phyloP scores from a whole-genome alignment of 768 basidiomycete species.

The Agaricus subrufescens region DNA sequence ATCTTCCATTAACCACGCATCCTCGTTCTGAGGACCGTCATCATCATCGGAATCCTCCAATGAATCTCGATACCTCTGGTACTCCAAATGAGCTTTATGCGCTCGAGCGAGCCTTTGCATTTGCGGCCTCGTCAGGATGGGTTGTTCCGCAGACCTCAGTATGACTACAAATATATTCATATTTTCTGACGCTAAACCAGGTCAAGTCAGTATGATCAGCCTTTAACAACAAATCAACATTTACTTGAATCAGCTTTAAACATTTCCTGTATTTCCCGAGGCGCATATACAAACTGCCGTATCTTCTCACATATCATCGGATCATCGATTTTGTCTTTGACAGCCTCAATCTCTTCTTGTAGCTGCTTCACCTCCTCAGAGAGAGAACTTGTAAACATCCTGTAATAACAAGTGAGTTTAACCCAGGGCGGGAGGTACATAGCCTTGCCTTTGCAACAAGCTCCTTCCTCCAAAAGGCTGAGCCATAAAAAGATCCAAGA shows the following conservation, averaged over 20 bases:
- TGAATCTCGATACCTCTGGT: constrained; percentile 54
- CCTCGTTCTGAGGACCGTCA: constrained; percentile 89
- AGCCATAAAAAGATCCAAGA: constrained; percentile 93
- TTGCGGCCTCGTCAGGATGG: constrained; percentile 70
- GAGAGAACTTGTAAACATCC: constrained; percentile 94
- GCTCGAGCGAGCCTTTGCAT: constrained; percentile 77
- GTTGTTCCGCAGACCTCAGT: constrained; percentile 73
- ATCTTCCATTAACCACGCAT: constrained; percentile 96
- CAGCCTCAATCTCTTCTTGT: constrained; percentile 82
- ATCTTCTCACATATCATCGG: constrained; percentile 86
- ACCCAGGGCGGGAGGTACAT: neutral
- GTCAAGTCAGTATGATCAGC: no score
- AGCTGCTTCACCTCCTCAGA: constrained; percentile 84
- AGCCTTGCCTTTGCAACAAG: constrained; percentile 73
- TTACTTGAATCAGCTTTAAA: constrained; percentile 77
- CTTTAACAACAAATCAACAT: constrained; percentile 14
- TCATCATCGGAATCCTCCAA: constrained; percentile 87
- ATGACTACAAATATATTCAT: constrained; percentile 77
- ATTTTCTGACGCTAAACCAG: constrained; percentile 48
- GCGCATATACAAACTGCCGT: constrained; percentile 79
- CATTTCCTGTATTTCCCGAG: constrained; percentile 81
- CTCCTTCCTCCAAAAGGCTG: constrained; percentile 94
- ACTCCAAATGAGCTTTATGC: constrained; percentile 74
- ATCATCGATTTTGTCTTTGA: constrained; percentile 88
- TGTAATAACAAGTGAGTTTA: constrained; percentile 21